Evolutionary conservation across 2,329 filamentous ascomycete genomes (phyloP), one percentile per base, ranked within the genome.

Genomic region (Sporothrix humicola): DNA sequence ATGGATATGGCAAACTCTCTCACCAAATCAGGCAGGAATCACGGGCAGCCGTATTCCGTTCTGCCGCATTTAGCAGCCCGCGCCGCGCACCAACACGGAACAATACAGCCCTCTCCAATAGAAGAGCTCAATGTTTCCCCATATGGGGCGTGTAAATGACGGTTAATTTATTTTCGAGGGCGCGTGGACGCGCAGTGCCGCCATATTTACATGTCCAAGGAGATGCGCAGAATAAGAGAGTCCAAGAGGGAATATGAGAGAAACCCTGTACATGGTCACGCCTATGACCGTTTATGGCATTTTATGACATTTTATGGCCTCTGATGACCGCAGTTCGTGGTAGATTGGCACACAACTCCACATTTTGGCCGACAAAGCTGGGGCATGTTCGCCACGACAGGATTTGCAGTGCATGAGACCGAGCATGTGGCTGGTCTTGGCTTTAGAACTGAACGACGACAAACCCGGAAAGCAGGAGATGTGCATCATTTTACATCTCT

Each of bases 1-100:
- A 37, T 37, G 31, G 31, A 37, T 7, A 7, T 37, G 31, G 31
- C 7, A 37, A 48, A 17, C 46, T 12, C 48, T 5, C 10, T 44
- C 63, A 20, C 44, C 31, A 37, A 50, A 15, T 17, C 44, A n/a
- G 12, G 46, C 15, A 65, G 44, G 37, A 59, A 65, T 20, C 13
- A 26, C 44, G 56, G 69, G 23, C 56, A 52, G 56, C 44, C 58
- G 69, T 72, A 10, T 65, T 72, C 69, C 69, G 58, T 72, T 65
- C 46, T 72, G 23, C 69, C 69, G 58, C 58, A 72, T 72, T 72
- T 72, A 72, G 69, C 69, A 72, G 26, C 44, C 63, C 63, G 44
- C 63, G 23, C 56, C 56, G 20, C 37, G n/a, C 69, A 10, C 20
- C 20, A 42, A n/a, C 48, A 10, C 69, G 37, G 20, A 70, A 37